Evolutionary conservation across 352 stramenopile species (phyloP), one percentile per base, ranked within the genome.

Genomic region (Pythium phragmitis): DNA sequence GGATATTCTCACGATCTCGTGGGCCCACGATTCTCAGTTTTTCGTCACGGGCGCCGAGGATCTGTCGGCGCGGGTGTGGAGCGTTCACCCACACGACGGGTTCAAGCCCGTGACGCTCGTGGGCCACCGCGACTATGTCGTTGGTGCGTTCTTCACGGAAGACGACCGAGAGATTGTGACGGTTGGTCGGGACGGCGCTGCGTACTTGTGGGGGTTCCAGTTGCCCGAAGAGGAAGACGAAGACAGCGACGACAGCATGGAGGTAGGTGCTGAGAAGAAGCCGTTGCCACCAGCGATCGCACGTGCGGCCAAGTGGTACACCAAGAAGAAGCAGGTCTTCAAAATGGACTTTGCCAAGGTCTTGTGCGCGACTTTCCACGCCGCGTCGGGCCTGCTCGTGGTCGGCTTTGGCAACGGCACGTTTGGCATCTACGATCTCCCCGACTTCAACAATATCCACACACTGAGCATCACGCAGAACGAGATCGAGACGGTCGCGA

Each of bases 391-490:
- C 3, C 73, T 99, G 50, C 85, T 99, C 11, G 88, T 98, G 12
- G 85, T 98, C 19, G 97, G 97, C 42, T 99, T 99, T 77, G 90
- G 88, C 55, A 98, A 96, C 57, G 98, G 98, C 62, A 92, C 98
- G 26, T 99, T 99, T 70, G 97, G 96, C 7, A 80, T 99, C 23
- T 99, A 99, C 77, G 93, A 99, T 57, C 81, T 99, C 57, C 97
- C 97, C 3, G 86, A 85, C 5, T 92, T 98, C 60, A 89, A 94
- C 49, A 98, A 98, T 70, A 97, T 99, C 67, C 97, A 99, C 80
- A 98, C 96, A n/a, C 72, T 98, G 11, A 97, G 87, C 67, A 87
- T 97, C 69, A 92, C 86, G 53, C 84, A 96, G 65, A 92, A 96
- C 62, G 76, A 92, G 53, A 79, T 98, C 63, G 86, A 87, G 64